Percentiles rank a stretch among this genome's conserved stretches.
Evolutionary conservation across 768 basidiomycete genomes (phyloP).

Genomic region (Postia placenta): DNA sequence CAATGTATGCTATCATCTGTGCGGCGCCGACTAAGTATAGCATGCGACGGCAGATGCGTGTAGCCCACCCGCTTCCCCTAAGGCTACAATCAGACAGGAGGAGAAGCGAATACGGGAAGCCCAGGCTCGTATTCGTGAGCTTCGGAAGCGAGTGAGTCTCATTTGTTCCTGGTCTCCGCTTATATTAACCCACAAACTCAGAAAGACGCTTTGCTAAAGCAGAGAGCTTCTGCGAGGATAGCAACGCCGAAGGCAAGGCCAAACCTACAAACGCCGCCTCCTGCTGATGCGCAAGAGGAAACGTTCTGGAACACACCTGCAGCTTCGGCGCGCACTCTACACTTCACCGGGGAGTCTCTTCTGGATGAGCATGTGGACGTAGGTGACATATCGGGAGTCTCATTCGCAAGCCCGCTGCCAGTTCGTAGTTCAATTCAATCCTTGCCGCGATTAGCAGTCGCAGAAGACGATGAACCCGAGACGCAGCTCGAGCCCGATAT

Average conservation of each 20-base stretch:
- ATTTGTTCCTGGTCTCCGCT: background rate
- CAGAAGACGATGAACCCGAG: slow-evolving; percentile 7
- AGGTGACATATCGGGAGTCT: slow-evolving; percentile 26
- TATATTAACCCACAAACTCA: slow-evolving; percentile 2
- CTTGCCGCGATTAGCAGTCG: background rate
- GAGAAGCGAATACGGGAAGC: slow-evolving; percentile 37
- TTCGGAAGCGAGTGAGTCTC: slow-evolving; percentile 31
- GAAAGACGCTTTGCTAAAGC: slow-evolving; percentile 24
- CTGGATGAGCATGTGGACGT: slow-evolving; percentile 60
- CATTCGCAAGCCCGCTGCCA: slow-evolving; percentile 39
- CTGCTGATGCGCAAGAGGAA: slow-evolving; percentile 39
- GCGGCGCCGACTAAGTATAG: slow-evolving; percentile 19
- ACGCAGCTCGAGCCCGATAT: background rate
- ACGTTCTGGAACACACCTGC: slow-evolving; percentile 60
- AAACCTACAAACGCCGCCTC: slow-evolving; percentile 16
- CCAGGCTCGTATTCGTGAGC: slow-evolving; percentile 35
- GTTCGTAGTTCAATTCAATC: background rate
- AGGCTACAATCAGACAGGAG: slow-evolving; percentile 30
- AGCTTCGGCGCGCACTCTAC: slow-evolving; percentile 49
- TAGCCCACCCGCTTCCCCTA: slow-evolving; percentile 21
- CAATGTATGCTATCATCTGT: background rate
- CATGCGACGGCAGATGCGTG: slow-evolving; percentile 15
- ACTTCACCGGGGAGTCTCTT: slow-evolving; percentile 56
- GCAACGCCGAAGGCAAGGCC: slow-evolving; percentile 17
- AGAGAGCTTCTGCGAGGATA: slow-evolving; percentile 8